These are phyloP conservation scores for Sherardia arvensis DNA, from an alignment of 257 asterid species.

Conservation along the genomic window DNA sequence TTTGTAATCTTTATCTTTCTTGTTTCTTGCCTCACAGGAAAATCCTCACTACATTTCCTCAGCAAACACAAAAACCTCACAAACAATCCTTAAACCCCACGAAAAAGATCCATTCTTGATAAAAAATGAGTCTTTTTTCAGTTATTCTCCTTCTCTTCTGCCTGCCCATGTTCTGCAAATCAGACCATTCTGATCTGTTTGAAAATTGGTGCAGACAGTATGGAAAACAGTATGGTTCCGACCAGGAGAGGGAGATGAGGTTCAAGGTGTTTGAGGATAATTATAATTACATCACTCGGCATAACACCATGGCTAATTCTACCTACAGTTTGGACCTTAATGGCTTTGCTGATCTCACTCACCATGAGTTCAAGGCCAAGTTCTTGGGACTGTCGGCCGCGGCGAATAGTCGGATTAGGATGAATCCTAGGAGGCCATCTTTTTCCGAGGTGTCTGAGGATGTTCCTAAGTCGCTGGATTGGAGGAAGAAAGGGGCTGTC, in stretches of 20 bases:
- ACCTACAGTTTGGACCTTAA: slow-evolving; percentile 62
- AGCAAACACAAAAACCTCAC: neutral
- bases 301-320: slow-evolving; percentile 43
- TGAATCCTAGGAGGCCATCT: slow-evolving; percentile 31
- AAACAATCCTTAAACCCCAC: neutral
- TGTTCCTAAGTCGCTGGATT: slow-evolving; percentile 63
- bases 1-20: slow-evolving; percentile 8
- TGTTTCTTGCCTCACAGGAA: slow-evolving; percentile 18
- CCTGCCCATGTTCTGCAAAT: slow-evolving; percentile 22
- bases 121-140: slow-evolving; percentile 36
- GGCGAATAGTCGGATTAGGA: slow-evolving; percentile 36
- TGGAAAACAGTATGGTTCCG: slow-evolving; percentile 57
- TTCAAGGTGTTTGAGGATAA: slow-evolving; percentile 52
- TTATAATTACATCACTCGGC: slow-evolving; percentile 39
- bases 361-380: slow-evolving; percentile 60
- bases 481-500: slow-evolving; percentile 86
- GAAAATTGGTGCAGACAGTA: slow-evolving; percentile 61
- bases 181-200: slow-evolving; percentile 43
- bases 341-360: slow-evolving; percentile 87
- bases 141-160: slow-evolving; percentile 28
- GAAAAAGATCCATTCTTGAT: neutral
- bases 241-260: slow-evolving; percentile 52
- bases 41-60: neutral
- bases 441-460: slow-evolving; percentile 25
- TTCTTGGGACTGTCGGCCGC: slow-evolving; percentile 66